Conservation (phyloP, 1,284 basidiomycete species). For the Pyrrhoderma lamaoense region DNA sequence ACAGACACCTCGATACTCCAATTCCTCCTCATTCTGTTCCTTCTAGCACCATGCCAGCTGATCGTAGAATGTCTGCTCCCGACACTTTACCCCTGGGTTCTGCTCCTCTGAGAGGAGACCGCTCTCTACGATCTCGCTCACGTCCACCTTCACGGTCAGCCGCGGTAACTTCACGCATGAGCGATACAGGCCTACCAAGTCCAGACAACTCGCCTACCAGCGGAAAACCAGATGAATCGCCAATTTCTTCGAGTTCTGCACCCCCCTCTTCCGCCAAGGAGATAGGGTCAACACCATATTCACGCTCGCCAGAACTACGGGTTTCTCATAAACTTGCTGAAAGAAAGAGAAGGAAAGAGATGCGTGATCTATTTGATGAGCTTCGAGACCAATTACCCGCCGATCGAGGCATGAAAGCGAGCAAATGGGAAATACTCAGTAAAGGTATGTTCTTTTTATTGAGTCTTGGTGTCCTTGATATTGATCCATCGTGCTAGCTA, state of each 20-base stretch:
- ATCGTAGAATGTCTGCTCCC: slow-evolving; percentile 69
- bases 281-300: slow-evolving; percentile 70
- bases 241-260: slow-evolving; percentile 26
- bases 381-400: slow-evolving; percentile 84
- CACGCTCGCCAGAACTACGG: slow-evolving; percentile 86
- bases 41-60: slow-evolving; percentile 47
- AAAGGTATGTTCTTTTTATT: slow-evolving; percentile 53
- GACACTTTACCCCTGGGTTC: slow-evolving; percentile 40
- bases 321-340: slow-evolving; percentile 94
- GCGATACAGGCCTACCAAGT: slow-evolving; percentile 8
- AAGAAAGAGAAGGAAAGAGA: slow-evolving; percentile 90
- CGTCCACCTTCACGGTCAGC: slow-evolving; percentile 57
- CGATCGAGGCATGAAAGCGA: slow-evolving; percentile 88
- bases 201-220: slow-evolving; percentile 20
- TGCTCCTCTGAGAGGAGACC: slow-evolving; percentile 37
- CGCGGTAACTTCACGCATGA: slow-evolving; percentile 4
- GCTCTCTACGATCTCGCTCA: slow-evolving; percentile 53
- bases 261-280: slow-evolving; percentile 35
- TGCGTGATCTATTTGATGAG: slow-evolving; percentile 96
- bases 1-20: slow-evolving; percentile 32
- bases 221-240: slow-evolving; percentile 7
- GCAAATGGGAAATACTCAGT: slow-evolving; percentile 94
- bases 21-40: slow-evolving; percentile 37
- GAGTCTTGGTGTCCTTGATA: slow-evolving; percentile 15
- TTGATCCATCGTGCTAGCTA: slow-evolving; percentile 43